phyloP scores from a whole-genome alignment of 2,329 filamentous ascomycete species.

The Fusarium keratoplasticum region DNA sequence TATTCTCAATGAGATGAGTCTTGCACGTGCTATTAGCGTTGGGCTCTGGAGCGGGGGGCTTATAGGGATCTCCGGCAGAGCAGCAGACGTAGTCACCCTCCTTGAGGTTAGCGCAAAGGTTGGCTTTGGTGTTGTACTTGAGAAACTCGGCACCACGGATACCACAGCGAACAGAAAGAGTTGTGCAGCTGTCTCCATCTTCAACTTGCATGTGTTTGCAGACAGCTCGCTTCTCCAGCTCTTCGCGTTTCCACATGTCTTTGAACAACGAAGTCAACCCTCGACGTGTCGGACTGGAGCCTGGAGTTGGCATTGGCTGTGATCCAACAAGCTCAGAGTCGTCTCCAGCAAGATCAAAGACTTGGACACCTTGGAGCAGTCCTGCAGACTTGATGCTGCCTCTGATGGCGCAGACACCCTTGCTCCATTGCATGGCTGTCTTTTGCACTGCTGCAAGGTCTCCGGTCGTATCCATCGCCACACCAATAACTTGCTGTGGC shows the following conservation, averaged over 20 bases:
- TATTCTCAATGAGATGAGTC: slow-evolving; percentile 40
- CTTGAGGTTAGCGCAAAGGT: too few relatives aligned
- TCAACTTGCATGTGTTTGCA: too few relatives aligned
- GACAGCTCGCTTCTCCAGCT: not conserved
- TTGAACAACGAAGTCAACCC: not conserved
- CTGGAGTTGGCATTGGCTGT: too few relatives aligned
- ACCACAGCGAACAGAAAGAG: too few relatives aligned
- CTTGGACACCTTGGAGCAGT: not conserved
- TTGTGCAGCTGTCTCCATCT: too few relatives aligned
- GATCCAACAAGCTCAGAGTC: too few relatives aligned
- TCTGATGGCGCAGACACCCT: not conserved
- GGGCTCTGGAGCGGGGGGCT: slow-evolving; percentile 48
- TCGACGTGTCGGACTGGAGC: not conserved
- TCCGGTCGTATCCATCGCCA: not conserved
- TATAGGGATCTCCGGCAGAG: slow-evolving; percentile 38
- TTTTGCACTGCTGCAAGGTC: not conserved
- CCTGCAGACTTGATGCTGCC: not conserved
- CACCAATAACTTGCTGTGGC: not conserved
- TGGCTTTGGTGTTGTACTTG: too few relatives aligned
- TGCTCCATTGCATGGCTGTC: not conserved
- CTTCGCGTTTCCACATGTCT: not conserved
- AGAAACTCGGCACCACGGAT: too few relatives aligned
- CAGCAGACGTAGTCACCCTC: not conserved
- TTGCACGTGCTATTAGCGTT: slow-evolving; percentile 48
- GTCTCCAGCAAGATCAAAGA: not conserved